phyloP scores from a whole-genome alignment of 1,139 yeast genomes.

The Casaregolazyma suthepensis region DNA sequence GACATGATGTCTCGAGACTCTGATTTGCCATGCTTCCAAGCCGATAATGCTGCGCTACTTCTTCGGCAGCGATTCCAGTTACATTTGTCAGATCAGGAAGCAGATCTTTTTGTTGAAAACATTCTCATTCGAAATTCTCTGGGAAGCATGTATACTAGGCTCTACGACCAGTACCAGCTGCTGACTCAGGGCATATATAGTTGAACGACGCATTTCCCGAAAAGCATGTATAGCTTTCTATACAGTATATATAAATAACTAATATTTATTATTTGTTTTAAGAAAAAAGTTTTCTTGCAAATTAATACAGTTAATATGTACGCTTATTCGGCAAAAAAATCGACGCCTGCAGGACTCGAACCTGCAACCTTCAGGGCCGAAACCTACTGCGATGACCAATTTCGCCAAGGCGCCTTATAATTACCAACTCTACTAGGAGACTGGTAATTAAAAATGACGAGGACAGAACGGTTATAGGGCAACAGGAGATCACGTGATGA shows the following conservation, averaged over 20 bases:
- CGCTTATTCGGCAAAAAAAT: no score
- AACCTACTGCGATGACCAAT: slow-evolving; percentile 13
- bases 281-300: neutral
- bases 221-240: neutral
- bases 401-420: slow-evolving; percentile 10
- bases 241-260: neutral
- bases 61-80: slow-evolving; percentile 75
- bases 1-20: slow-evolving; percentile 93
- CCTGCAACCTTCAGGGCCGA: slow-evolving; percentile 16
- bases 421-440: neutral
- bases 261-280: neutral
- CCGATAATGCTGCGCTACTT: slow-evolving; percentile 72
- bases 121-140: slow-evolving; percentile 69
- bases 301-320: no score
- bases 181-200: slow-evolving; percentile 91
- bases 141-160: slow-evolving; percentile 84
- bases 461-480: neutral
- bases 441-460: neutral
- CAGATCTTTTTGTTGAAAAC: slow-evolving; percentile 70
- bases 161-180: slow-evolving; percentile 91
- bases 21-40: slow-evolving; percentile 80
- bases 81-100: slow-evolving; percentile 65
- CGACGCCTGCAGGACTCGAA: slow-evolving; percentile 23
- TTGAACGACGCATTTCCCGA: slow-evolving; percentile 11
- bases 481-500: neutral